Conservation (phyloP, 2,329 filamentous ascomycete species). For the Cladosporium austrohemisphaericum region DNA sequence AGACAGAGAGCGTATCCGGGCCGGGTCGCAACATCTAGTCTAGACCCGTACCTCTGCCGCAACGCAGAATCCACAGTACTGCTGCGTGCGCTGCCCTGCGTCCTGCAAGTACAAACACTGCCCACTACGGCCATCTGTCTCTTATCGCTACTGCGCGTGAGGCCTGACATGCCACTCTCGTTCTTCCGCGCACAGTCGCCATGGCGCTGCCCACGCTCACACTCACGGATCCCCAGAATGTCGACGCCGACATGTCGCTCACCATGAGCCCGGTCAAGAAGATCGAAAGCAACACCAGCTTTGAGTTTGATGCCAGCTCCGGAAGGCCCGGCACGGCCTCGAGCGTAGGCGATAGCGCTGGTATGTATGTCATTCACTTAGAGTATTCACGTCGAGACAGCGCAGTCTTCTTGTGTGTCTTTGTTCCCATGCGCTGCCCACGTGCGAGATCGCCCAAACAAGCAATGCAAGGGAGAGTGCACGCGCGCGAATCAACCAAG, state of each 20-base stretch:
- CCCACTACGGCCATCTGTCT: too few species aligned
- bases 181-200: not conserved
- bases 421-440: not conserved
- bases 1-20: not conserved
- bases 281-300: slow-evolving; percentile 9
- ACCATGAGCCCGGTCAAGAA: slow-evolving; percentile 10
- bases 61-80: slow-evolving; percentile 4
- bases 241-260: slow-evolving; percentile 30
- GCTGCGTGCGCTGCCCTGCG: not conserved
- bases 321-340: slow-evolving; percentile 14
- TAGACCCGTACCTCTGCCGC: not conserved
- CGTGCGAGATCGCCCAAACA: not conserved
- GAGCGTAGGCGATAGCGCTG: slow-evolving; percentile 12
- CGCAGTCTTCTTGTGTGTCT: not conserved
- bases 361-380: slow-evolving; percentile 5
- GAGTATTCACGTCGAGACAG: not conserved
- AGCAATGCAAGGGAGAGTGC: slow-evolving; percentile 6
- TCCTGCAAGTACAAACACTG: not conserved
- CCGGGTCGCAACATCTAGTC: not conserved
- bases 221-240: slow-evolving; percentile 41
- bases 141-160: too few species aligned
- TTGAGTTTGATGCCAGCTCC: slow-evolving; percentile 12
- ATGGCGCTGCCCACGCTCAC: slow-evolving; percentile 40
- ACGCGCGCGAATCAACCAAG: not conserved
- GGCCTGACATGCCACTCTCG: slow-evolving; percentile 5